phyloP scores from a whole-genome alignment of 805 yeast genomes.

The Ogataea methanolica region DNA sequence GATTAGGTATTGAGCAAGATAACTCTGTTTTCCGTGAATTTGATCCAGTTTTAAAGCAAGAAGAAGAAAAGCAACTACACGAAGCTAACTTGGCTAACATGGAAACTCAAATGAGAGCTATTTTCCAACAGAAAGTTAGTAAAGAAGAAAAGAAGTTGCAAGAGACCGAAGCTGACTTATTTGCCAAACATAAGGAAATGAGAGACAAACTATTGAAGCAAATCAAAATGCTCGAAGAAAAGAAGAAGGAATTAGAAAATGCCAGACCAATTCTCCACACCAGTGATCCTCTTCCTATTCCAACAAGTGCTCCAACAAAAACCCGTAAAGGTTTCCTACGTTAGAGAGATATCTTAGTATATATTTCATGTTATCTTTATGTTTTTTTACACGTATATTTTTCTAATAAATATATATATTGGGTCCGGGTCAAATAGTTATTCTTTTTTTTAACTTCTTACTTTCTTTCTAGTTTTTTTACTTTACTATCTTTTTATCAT shows the following conservation, averaged over 20 bases:
- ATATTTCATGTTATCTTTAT: background rate
- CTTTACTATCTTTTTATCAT: background rate
- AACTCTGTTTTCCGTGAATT: conserved; percentile 89
- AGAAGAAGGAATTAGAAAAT: conserved; percentile 72
- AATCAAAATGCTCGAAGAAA: conserved; percentile 85
- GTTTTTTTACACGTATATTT: background rate
- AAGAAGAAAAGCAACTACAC: conserved; percentile 88
- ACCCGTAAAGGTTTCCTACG: conserved; percentile 81
- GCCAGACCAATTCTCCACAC: conserved; percentile 45
- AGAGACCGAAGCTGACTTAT: conserved; percentile 93
- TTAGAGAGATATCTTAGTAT: conserved; percentile 12
- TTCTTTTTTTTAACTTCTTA: background rate
- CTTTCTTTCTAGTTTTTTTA: background rate
- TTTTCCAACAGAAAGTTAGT: conserved; percentile 91
- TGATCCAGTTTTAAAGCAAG: conserved; percentile 88
- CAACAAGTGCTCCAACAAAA: conserved; percentile 46
- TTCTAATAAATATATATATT: background rate
- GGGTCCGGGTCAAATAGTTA: background rate
- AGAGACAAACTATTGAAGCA: conserved; percentile 89
- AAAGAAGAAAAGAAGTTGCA: conserved; percentile 97
- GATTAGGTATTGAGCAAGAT: conserved; percentile 90
- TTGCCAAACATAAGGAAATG: conserved; percentile 94
- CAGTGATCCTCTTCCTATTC: conserved; percentile 30
- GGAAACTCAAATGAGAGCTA: conserved; percentile 95
- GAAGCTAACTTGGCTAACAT: conserved; percentile 90